Percentiles rank a stretch among this genome's conserved stretches.
These are phyloP conservation scores for Naematelia aurantialba DNA, from an alignment of 768 basidiomycete genomes.

Conservation along the genomic window DNA sequence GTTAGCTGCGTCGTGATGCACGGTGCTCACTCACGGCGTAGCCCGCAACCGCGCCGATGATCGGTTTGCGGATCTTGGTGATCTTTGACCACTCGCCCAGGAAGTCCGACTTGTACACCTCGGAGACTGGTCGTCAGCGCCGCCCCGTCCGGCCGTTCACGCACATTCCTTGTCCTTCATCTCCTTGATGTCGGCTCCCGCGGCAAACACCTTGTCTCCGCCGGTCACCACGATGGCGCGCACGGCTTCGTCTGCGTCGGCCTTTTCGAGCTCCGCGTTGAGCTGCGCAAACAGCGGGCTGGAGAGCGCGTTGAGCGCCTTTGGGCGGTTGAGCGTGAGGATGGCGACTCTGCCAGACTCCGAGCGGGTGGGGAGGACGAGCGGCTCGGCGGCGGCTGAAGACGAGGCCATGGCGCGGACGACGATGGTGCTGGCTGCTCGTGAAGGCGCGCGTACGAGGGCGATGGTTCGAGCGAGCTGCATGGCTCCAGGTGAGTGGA, in stretches of 20 bases:
- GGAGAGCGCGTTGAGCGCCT: constrained; percentile 69
- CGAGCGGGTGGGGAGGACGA: constrained; percentile 38
- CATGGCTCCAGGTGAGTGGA: constrained; percentile 10
- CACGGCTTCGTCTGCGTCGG: constrained; percentile 66
- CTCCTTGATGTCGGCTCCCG: constrained; percentile 98
- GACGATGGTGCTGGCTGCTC: constrained; percentile 5
- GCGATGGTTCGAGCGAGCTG: constrained; percentile 17
- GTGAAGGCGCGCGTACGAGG: background rate
- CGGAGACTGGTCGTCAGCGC: constrained; percentile 60
- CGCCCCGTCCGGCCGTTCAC: constrained; percentile 21
- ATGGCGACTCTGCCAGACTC: constrained; percentile 36
- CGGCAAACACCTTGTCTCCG: constrained; percentile 87
- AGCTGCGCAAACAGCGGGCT: constrained; percentile 76
- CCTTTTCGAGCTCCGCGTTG: constrained; percentile 67
- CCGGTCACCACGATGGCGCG: constrained; percentile 90
- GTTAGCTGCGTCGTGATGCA: no score
- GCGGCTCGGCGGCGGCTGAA: constrained; percentile 23
- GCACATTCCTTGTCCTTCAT: constrained; percentile 94
- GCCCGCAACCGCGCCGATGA: constrained; percentile 93
- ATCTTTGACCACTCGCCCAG: constrained; percentile 74
- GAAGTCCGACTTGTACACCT: constrained; percentile 81
- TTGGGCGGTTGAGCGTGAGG: constrained; percentile 42
- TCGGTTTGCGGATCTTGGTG: constrained; percentile 74
- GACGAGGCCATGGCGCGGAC: constrained; percentile 42
- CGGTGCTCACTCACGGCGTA: constrained; percentile 71